Conservation (phyloP, 2,329 filamentous ascomycete genomes). For the Xylariaceae sp. region DNA sequence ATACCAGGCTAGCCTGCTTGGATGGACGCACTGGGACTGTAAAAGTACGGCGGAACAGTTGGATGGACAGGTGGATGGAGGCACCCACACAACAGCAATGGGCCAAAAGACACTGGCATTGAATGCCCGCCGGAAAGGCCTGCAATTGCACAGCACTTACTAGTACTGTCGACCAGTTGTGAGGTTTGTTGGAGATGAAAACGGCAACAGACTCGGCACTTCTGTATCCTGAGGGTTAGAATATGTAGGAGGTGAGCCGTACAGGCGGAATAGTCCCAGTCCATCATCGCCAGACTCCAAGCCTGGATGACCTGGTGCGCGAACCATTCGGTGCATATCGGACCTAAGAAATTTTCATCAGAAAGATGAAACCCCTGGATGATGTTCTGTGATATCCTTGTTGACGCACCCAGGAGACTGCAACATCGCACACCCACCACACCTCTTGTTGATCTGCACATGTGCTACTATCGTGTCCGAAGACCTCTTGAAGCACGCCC, state of each 20-base stretch:
- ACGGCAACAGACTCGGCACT: neutral
- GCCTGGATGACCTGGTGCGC: neutral
- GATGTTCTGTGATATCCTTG: too few species aligned
- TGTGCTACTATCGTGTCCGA: neutral
- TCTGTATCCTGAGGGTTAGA: neutral
- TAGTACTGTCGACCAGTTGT: constrained; percentile 3
- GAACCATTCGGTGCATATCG: neutral
- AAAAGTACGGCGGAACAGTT: constrained; percentile 1
- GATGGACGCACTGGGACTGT: constrained; percentile 9
- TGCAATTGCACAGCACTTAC: constrained; percentile 10
- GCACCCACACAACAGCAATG: neutral
- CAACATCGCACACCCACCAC: too few species aligned
- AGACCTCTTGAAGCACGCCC: neutral
- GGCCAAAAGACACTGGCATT: constrained; percentile 4
- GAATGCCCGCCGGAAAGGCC: constrained; percentile 6
- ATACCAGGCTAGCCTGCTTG: constrained; percentile 16
- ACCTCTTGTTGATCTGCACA: too few species aligned
- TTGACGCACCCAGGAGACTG: too few species aligned
- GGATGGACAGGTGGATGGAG: constrained; percentile 1
- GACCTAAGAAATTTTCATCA: too few species aligned
- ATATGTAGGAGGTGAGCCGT: neutral
- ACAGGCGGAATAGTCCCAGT: neutral
- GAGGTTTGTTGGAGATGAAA: neutral
- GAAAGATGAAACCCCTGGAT: too few species aligned
- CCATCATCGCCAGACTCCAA: neutral